Base-by-base conservation (phyloP, 2,329 filamentous ascomycete genomes). In the Alternaria brassicae region DNA sequence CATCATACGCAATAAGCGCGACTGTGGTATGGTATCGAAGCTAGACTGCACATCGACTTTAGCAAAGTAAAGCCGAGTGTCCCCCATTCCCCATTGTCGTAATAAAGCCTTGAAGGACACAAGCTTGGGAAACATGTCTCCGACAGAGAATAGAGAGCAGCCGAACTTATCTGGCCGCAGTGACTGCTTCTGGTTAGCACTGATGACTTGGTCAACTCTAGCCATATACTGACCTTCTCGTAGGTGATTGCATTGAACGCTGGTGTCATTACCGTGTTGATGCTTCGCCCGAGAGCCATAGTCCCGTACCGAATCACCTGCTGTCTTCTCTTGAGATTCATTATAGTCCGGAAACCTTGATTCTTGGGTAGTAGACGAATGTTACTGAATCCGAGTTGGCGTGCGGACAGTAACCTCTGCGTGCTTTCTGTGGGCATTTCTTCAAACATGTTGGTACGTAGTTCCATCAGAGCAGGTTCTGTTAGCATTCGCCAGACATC, bases 1-100 rank as follows among this genome's bases (percentile, higher is more conserved):
- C 63, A 96, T 85, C 25, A 98, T 81, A 23, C 82, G 75, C 32
- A 97, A 72, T 17, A 98, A 81, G 1, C 87, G 86, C 25, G 85
- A 79, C 74, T 98, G 95, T 0, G 95, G 95, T 42, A 99, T 97
- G 0, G 91, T 97, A 77, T 99, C 95, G 74, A 97, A 99, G 68
- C 94, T 96, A 2, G 92, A 88, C 73, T 91, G 87, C 19, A 99
- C 93, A 72, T 99, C 95, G 12, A 96, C 83, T 75, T 99, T 99
- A 60, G 89, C 93, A 78, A 98, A 96, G 77, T 91, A 98, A 1
- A 97, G 78, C 4, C 77, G 81, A 8, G 73, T 69, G 0, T 78
- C 68, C 0, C 65, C 62, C 1, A 77, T 58, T 0, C 78, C 77
- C 23, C 75, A 70, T 30, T 72, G 52, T 25, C 66, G 44, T 10